A percentile compares a stretch with the other conserved stretches of the same genome.
Evolutionary conservation across 768 basidiomycete species (phyloP).

Genomic region (Suillus cothurnatus): DNA sequence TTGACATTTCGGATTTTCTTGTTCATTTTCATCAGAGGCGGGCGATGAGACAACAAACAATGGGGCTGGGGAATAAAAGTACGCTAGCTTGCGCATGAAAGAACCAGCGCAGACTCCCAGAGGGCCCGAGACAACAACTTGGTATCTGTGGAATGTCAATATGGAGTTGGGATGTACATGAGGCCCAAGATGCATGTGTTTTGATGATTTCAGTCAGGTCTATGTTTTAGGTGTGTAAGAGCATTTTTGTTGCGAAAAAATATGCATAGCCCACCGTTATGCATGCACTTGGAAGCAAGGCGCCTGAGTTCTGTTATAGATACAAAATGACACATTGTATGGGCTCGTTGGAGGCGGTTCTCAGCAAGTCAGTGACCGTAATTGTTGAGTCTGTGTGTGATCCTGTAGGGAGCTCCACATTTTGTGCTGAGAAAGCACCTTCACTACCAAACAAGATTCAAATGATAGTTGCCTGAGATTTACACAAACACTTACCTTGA

Average conservation of each 20-base stretch:
- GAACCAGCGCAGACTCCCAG: slow-evolving; percentile 80
- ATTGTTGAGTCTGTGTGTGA: slow-evolving; percentile 94
- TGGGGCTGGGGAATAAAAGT: slow-evolving; percentile 74
- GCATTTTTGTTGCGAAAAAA: background rate
- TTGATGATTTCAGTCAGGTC: slow-evolving; percentile 82
- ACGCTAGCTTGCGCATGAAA: slow-evolving; percentile 87
- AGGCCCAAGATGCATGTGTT: slow-evolving; percentile 91
- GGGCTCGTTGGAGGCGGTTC: slow-evolving; percentile 31
- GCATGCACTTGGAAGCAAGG: slow-evolving; percentile 58
- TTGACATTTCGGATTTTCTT: slow-evolving; percentile 54
- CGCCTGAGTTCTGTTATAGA: slow-evolving; percentile 73
- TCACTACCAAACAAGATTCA: slow-evolving; percentile 21
- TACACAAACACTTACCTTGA: slow-evolving; percentile 24
- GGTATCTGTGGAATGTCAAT: slow-evolving; percentile 4
- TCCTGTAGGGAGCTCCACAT: slow-evolving; percentile 78
- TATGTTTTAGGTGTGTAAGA: slow-evolving; percentile 31
- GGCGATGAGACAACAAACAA: slow-evolving; percentile 19
- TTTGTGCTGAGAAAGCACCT: slow-evolving; percentile 79
- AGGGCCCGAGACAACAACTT: slow-evolving; percentile 68
- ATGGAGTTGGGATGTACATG: slow-evolving; percentile 50
- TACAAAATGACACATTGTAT: slow-evolving; percentile 65
- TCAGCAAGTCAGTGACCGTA: slow-evolving; percentile 60
- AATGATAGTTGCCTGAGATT: background rate
- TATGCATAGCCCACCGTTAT: slow-evolving; percentile 56
- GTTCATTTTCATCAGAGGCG: slow-evolving; percentile 36